A percentile compares a stretch with the other conserved stretches of the same genome.
Evolutionary conservation across 1,139 yeast genomes (phyloP).

Genomic region (Sugiyamaella xylanicola): DNA sequence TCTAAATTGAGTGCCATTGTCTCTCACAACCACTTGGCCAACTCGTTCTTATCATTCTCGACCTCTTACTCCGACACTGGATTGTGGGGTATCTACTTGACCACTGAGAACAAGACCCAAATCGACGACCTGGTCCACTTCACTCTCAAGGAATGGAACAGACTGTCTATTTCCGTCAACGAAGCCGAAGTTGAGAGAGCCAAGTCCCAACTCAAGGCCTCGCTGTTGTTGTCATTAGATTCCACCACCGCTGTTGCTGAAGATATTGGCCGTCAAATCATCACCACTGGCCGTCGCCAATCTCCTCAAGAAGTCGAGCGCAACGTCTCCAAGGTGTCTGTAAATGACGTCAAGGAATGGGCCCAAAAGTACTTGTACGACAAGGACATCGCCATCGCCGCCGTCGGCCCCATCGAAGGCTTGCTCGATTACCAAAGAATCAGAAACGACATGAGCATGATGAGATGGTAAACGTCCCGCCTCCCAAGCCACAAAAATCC

Average conservation of each 20-base stretch:
- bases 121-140: conserved; percentile 72
- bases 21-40: conserved; percentile 78
- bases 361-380: conserved; percentile 78
- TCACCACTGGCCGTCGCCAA: conserved; percentile 88
- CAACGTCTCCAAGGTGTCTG: conserved; percentile 76
- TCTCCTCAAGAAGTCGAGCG: conserved; percentile 91
- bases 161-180: conserved; percentile 77
- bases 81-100: conserved; percentile 92
- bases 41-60: conserved; percentile 93
- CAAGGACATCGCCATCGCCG: conserved; percentile 86
- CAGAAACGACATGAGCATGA: conserved; percentile 47
- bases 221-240: conserved; percentile 82
- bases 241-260: conserved; percentile 97
- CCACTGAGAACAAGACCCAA: conserved; percentile 71
- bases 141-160: conserved; percentile 82
- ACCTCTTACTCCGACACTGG: conserved; percentile 98
- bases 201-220: conserved; percentile 92
- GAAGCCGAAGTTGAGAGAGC: conserved; percentile 92
- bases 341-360: conserved; percentile 82
- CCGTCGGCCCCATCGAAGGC: conserved; percentile 75
- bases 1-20: conserved; percentile 80
- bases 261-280: conserved; percentile 95
- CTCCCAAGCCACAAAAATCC: not conserved
- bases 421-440: conserved; percentile 63
- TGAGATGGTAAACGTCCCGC: conserved; percentile 36